Conservation (phyloP, 1,284 basidiomycete species). For the Flammula alnicola region DNA sequence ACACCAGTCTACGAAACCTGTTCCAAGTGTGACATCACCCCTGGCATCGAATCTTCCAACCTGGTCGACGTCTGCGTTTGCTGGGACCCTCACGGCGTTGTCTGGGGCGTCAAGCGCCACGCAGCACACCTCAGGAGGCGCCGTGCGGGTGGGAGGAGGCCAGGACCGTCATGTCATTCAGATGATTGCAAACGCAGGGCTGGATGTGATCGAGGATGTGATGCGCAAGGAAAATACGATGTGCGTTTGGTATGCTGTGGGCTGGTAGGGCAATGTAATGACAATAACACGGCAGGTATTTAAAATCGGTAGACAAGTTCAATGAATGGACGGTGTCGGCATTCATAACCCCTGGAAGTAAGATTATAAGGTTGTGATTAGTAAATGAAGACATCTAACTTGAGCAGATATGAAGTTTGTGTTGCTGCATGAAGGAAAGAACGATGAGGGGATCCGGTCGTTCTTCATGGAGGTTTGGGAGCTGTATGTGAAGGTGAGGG, state of each 20-base stretch:
- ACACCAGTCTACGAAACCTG: constrained; percentile 77
- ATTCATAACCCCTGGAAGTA: constrained; percentile 92
- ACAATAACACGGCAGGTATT: constrained; percentile 69
- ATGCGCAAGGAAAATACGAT: constrained; percentile 86
- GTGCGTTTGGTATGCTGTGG: constrained; percentile 51
- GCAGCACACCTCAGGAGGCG: constrained; percentile 66
- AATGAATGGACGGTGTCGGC: constrained; percentile 97
- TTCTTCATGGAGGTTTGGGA: constrained; percentile 97
- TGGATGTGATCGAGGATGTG: constrained; percentile 91
- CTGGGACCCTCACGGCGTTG: constrained; percentile 82
- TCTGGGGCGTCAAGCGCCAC: constrained; percentile 80
- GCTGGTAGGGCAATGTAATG: constrained; percentile 2
- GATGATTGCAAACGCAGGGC: constrained; percentile 93
- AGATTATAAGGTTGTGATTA: constrained; percentile 37
- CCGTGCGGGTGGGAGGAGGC: constrained; percentile 66
- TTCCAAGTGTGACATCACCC: constrained; percentile 60
- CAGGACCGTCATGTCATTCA: constrained; percentile 93
- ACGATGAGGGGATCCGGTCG: constrained; percentile 90
- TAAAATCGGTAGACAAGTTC: constrained; percentile 92
- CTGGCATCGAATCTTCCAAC: constrained; percentile 80
- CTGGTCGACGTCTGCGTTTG: constrained; percentile 87
- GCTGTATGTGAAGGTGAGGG: constrained; percentile 86
- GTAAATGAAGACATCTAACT: constrained; percentile 21
- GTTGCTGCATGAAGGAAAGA: constrained; percentile 90
- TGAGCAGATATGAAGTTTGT: constrained; percentile 88